Evolutionary conservation across 2,329 filamentous ascomycete species (phyloP).

Genomic region (Leptoxyphium fumago): DNA sequence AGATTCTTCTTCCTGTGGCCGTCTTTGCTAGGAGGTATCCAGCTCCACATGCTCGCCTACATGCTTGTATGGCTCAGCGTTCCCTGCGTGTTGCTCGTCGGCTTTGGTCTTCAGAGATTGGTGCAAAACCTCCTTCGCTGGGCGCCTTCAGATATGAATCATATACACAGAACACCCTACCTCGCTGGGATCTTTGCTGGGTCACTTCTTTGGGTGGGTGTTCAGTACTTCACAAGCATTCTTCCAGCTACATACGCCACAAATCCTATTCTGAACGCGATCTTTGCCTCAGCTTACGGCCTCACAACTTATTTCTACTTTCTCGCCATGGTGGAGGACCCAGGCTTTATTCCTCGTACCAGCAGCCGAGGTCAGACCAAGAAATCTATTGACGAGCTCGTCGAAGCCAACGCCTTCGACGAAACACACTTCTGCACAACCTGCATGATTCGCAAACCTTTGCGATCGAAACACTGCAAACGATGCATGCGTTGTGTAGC

Average conservation of each 20-base stretch:
- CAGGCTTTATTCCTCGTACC: constrained; percentile 83
- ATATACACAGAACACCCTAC: constrained; percentile 85
- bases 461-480: constrained; percentile 92
- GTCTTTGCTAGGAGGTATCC: constrained; percentile 57
- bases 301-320: constrained; percentile 77
- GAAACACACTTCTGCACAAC: constrained; percentile 85
- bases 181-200: constrained; percentile 85
- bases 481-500: constrained; percentile 84
- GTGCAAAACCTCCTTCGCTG: constrained; percentile 66
- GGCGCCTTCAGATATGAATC: constrained; percentile 76
- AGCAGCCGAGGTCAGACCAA: constrained; percentile 82
- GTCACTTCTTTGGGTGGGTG: constrained; percentile 65
- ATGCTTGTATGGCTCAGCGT: constrained; percentile 61
- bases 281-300: constrained; percentile 50
- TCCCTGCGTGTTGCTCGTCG: constrained; percentile 51
- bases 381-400: constrained; percentile 72
- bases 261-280: constrained; percentile 62
- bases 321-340: constrained; percentile 73
- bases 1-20: constrained; percentile 87
- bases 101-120: constrained; percentile 60
- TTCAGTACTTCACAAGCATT: constrained; percentile 61
- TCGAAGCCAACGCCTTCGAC: constrained; percentile 78
- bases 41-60: constrained; percentile 57
- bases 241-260: constrained; percentile 54
- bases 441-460: constrained; percentile 85